Evolutionary conservation across 1,284 basidiomycete species (phyloP), one percentile per base, ranked within the genome.

Genomic region (Malassezia obtusa): DNA sequence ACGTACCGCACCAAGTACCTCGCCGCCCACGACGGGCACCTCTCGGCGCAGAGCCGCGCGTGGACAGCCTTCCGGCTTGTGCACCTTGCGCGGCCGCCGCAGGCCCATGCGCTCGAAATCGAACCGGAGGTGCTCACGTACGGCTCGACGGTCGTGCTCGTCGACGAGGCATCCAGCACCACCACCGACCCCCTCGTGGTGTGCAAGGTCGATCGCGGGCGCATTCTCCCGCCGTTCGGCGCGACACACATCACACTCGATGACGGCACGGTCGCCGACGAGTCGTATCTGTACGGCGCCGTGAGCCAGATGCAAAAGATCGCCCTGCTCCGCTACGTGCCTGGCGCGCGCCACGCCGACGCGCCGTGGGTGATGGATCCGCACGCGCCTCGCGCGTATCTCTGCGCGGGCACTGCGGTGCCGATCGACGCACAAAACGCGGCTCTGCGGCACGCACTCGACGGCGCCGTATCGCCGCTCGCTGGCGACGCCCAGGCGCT

Each of bases 301-400:
- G 87, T 95, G 51, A 90, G 87, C 66, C 90, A 94, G 74, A 87
- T 95, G 82, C 90, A 95, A 76, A 89, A 92, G 76, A 85, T 95
- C 55, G 90, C 89, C 0, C 78, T 95, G 41, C 86, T 90, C 70
- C 80, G 87, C 49, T 80, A 87, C 48, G 61, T 61, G 11, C 61
- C 65, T 8, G 32, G 37, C 21, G 21, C 41, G 22, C 36, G 40
- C 17, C 33, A 4, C 3, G 33, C 11, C 3, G 33, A 10, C 15
- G 33, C 15, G 12, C 11, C 15, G 3, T 35, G 33, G 33, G 33
- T n/a, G 12, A 21, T 45, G 25, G 31, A 50, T 12, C 31, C 48
- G 30, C 45, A 49, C 19, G 36, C 39, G 43, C 49, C 49, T 24
- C 47, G 49, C 14, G 46, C 35, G 6, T 56, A 56, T 22, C 33